Conservation (phyloP, 352 stramenopile species). For the Pythium monospermum region DNA sequence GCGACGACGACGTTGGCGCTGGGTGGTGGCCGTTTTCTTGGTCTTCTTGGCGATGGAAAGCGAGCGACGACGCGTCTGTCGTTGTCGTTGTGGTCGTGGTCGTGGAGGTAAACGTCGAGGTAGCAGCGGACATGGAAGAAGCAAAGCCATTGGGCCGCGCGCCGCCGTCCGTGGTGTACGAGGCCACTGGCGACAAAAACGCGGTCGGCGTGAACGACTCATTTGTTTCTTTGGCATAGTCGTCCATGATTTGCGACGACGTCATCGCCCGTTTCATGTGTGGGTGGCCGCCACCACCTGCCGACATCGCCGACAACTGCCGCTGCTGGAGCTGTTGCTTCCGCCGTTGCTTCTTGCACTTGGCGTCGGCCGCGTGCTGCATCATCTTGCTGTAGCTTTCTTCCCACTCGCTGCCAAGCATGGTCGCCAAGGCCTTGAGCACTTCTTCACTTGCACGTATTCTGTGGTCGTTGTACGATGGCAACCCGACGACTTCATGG, state of each 20-base stretch:
- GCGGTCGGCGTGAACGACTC: conserved; percentile 27
- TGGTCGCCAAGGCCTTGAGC: conserved; percentile 70
- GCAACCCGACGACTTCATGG: conserved; percentile 73
- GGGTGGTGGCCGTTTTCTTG: conserved; percentile 19
- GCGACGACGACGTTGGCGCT: conserved; percentile 32
- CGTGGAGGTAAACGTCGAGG: conserved; percentile 13
- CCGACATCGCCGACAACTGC: no score
- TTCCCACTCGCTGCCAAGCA: conserved; percentile 77
- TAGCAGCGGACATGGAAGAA: conserved; percentile 10
- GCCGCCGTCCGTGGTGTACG: conserved; percentile 25
- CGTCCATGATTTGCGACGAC: conserved; percentile 15
- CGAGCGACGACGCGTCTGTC: conserved; percentile 33
- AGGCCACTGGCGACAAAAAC: conserved; percentile 46
- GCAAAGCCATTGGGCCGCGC: conserved; percentile 22
- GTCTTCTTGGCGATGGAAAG: no score
- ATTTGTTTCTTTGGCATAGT: conserved; percentile 21
- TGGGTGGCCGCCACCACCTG: no score
- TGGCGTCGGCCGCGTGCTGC: conserved; percentile 29
- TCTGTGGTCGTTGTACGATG: conserved; percentile 69
- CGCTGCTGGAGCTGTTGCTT: conserved; percentile 5
- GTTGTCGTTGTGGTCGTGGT: conserved; percentile 15
- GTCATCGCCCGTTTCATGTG: conserved; percentile 13
- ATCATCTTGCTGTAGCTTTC: conserved; percentile 68
- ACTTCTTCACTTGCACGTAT: conserved; percentile 81
- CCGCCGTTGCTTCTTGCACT: conserved; percentile 28